Evolutionary conservation across 371 early-diverging fungal species (phyloP).

Genomic region (Haplosporangium sp.): DNA sequence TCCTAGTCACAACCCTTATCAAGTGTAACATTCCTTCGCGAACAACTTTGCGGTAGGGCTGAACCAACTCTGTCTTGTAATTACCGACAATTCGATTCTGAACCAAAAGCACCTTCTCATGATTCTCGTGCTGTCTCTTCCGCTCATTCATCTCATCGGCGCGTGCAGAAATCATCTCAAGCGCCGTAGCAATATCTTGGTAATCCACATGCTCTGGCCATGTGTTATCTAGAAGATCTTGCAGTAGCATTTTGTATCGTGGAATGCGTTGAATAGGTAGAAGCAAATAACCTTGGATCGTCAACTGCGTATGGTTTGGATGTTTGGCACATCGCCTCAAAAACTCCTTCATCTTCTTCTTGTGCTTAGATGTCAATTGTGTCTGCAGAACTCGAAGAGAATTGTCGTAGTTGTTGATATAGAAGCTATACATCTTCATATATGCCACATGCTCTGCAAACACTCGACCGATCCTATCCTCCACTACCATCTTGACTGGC

Average conservation of each 20-base stretch:
- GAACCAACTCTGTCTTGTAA: conserved; percentile 59
- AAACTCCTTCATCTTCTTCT: conserved; percentile 55
- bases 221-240: conserved; percentile 73
- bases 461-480: conserved; percentile 60
- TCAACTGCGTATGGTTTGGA: conserved; percentile 68
- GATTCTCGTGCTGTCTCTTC: conserved; percentile 67
- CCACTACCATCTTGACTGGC: conserved; percentile 15
- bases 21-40: conserved; percentile 60
- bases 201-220: conserved; percentile 73
- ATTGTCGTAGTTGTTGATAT: conserved; percentile 81
- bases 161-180: conserved; percentile 66
- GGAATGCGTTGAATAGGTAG: conserved; percentile 88
- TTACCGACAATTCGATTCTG: conserved; percentile 61
- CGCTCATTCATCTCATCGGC: conserved; percentile 82
- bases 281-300: conserved; percentile 79
- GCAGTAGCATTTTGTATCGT: conserved; percentile 81
- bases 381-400: conserved; percentile 66
- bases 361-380: conserved; percentile 53
- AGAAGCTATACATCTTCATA: conserved; percentile 78
- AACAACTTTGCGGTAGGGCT: conserved; percentile 64
- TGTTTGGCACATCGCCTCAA: conserved; percentile 57
- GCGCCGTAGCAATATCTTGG: conserved; percentile 63
- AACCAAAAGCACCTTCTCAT: conserved; percentile 59
- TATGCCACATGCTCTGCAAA: conserved; percentile 61
- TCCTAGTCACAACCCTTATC: conserved; percentile 42